These are phyloP conservation scores for Polytrichum commune DNA, from an alignment of 225 moss, liverwort and hornwort species.

Conservation along the genomic window DNA sequence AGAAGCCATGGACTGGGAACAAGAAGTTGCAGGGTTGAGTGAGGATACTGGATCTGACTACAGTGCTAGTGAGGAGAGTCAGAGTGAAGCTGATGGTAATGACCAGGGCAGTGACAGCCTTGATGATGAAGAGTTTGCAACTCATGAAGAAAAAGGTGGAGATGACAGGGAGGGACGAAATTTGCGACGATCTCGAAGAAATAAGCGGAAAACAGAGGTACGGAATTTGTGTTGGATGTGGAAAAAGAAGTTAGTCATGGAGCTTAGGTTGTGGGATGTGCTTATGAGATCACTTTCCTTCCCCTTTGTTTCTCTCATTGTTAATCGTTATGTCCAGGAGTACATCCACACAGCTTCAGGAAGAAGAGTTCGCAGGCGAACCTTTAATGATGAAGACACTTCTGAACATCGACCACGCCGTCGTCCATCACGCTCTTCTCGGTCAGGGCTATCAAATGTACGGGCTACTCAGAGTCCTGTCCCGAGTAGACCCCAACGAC, in stretches of 20 bases:
- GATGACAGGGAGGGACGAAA: constrained; percentile 40
- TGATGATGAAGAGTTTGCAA: constrained; percentile 32
- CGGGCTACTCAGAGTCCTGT: constrained; percentile 29
- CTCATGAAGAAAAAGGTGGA: constrained; percentile 31
- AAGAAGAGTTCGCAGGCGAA: constrained; percentile 49
- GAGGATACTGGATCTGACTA: constrained; percentile 68
- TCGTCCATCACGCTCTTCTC: constrained; percentile 20
- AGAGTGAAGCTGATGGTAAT: constrained; percentile 38
- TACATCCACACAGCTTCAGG: constrained; percentile 40
- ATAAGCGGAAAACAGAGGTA: constrained; percentile 58
- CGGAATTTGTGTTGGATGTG: too few relatives aligned
- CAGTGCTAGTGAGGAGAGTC: constrained; percentile 64
- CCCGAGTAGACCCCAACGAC: constrained; percentile 47
- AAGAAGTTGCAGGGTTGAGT: constrained; percentile 45
- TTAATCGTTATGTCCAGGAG: constrained; percentile 12
- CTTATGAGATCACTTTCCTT: background rate
- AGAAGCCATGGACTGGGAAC: constrained; percentile 67
- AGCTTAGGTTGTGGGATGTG: too few relatives aligned
- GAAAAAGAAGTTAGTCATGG: too few relatives aligned
- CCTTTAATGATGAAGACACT: constrained; percentile 35
- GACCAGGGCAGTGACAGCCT: constrained; percentile 33
- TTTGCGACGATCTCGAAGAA: constrained; percentile 54
- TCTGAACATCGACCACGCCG: constrained; percentile 24
- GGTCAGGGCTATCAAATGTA: constrained; percentile 10
- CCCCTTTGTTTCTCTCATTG: background rate